These are phyloP conservation scores for Hygrocybe punicea DNA, from an alignment of 768 basidiomycete genomes.

Conservation along the genomic window DNA sequence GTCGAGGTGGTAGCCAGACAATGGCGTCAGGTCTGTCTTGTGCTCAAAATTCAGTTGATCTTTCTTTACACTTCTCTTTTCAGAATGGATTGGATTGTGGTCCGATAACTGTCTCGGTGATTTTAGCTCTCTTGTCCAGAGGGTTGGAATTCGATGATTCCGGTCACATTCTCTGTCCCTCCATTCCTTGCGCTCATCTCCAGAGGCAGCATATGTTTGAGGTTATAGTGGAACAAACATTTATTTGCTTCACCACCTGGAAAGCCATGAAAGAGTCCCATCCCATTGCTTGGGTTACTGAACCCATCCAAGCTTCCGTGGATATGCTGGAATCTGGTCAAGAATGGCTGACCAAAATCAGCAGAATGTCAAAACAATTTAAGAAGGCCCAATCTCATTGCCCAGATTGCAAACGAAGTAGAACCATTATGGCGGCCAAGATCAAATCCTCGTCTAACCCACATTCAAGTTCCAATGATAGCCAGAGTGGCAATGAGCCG, in stretches of 20 bases:
- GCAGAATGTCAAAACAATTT: too few relatives aligned
- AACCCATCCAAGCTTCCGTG: too few relatives aligned
- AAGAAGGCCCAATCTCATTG: too few relatives aligned
- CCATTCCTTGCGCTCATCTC: not conserved
- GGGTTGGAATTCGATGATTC: not conserved
- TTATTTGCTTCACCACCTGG: not conserved
- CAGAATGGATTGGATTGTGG: not conserved
- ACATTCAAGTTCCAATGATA: too few relatives aligned
- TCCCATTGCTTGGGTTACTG: too few relatives aligned
- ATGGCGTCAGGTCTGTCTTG: not conserved
- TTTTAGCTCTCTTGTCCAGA: not conserved
- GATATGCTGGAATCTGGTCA: too few relatives aligned
- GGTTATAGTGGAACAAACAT: not conserved
- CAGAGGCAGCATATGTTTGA: not conserved
- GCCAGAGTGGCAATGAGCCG: too few relatives aligned
- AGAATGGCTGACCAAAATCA: too few relatives aligned
- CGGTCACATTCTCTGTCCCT: not conserved
- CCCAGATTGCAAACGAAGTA: too few relatives aligned
- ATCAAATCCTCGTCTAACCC: too few relatives aligned
- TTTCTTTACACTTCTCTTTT: not conserved
- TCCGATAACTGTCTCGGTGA: not conserved
- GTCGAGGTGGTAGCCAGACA: not conserved
- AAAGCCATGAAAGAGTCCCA: not conserved
- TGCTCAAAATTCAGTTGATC: not conserved
- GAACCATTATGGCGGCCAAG: too few relatives aligned